A percentile compares a stretch with the other conserved stretches of the same genome.
These are phyloP conservation scores for Penicillium brevicompactum DNA, from an alignment of 2,329 filamentous ascomycete species.

Conservation along the genomic window DNA sequence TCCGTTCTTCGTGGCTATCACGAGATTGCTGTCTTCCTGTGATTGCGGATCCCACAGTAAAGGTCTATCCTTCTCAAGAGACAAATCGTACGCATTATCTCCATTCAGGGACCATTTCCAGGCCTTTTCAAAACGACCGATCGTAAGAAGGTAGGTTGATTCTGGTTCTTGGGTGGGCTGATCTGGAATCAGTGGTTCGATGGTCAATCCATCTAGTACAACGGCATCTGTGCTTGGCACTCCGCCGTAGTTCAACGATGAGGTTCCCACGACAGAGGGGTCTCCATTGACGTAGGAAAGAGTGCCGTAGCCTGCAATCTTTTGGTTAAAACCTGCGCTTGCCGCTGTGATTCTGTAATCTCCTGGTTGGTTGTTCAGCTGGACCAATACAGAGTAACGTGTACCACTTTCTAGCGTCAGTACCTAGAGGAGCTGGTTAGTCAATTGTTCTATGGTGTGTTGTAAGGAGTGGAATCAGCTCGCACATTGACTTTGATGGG, in stretches of 20 bases:
- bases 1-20: neutral
- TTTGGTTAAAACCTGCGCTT: slow-evolving; percentile 1
- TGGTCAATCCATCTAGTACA: neutral
- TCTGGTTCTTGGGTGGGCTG: neutral
- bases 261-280: neutral
- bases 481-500: slow-evolving; percentile 3
- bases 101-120: slow-evolving; percentile 8
- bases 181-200: neutral
- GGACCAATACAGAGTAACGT: slow-evolving; percentile 3
- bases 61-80: slow-evolving; percentile 3
- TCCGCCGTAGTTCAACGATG: slow-evolving; percentile 3
- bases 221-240: neutral
- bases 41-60: slow-evolving; percentile 1
- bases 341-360: slow-evolving; percentile 1
- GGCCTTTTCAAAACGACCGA: slow-evolving; percentile 1
- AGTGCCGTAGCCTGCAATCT: neutral
- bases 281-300: slow-evolving; percentile 2
- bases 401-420: neutral
- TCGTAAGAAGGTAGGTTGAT: neutral
- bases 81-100: neutral
- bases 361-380: slow-evolving; percentile 1
- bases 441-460: neutral
- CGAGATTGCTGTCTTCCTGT: neutral
- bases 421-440: neutral
- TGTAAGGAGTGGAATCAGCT: neutral